Percentiles rank a stretch among this genome's conserved stretches.
phyloP scores from a whole-genome alignment of 495 filamentous ascomycete genomes.

The Niebla homalea region DNA sequence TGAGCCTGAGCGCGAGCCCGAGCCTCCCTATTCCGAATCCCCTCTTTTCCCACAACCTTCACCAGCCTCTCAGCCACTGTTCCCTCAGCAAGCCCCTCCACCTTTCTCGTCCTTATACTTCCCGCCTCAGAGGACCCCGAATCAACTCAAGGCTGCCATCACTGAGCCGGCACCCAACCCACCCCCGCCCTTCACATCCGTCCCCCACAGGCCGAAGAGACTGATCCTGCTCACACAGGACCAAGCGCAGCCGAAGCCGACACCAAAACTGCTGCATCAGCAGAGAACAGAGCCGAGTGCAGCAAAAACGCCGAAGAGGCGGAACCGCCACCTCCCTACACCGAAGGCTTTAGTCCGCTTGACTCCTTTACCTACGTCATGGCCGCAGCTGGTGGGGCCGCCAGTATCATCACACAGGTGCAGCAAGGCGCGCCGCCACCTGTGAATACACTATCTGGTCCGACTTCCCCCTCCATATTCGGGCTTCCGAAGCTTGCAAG shows the following conservation, averaged over 20 bases:
- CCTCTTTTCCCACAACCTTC: conserved; percentile 3
- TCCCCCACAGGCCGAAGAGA: conserved; percentile 15
- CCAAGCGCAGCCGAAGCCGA: conserved; percentile 51
- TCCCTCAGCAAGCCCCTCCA: conserved; percentile 10
- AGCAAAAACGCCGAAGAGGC: conserved; percentile 64
- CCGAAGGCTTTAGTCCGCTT: conserved; percentile 84
- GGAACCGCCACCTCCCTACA: conserved; percentile 92
- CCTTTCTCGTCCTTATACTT: conserved; percentile 16
- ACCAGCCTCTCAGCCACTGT: neutral
- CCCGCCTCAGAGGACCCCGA: conserved; percentile 30
- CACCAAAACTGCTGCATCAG: conserved; percentile 70
- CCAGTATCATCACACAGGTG: conserved; percentile 98
- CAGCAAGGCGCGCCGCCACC: conserved; percentile 64
- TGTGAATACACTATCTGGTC: conserved; percentile 80
- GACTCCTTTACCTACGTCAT: conserved; percentile 92
- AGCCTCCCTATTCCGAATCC: conserved; percentile 34
- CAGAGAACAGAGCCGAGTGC: conserved; percentile 63
- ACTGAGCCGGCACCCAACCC: conserved; percentile 45
- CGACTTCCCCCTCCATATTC: conserved; percentile 13
- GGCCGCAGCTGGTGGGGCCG: conserved; percentile 89
- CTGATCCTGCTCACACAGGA: conserved; percentile 32
- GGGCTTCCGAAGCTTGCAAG: neutral
- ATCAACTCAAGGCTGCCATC: conserved; percentile 36
- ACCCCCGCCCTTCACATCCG: conserved; percentile 44
- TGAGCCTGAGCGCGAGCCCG: conserved; percentile 27